A percentile compares a stretch with the other conserved stretches of the same genome.
These are phyloP conservation scores for Penicillium simplicissimum DNA, from an alignment of 495 filamentous ascomycete genomes.

Conservation along the genomic window DNA sequence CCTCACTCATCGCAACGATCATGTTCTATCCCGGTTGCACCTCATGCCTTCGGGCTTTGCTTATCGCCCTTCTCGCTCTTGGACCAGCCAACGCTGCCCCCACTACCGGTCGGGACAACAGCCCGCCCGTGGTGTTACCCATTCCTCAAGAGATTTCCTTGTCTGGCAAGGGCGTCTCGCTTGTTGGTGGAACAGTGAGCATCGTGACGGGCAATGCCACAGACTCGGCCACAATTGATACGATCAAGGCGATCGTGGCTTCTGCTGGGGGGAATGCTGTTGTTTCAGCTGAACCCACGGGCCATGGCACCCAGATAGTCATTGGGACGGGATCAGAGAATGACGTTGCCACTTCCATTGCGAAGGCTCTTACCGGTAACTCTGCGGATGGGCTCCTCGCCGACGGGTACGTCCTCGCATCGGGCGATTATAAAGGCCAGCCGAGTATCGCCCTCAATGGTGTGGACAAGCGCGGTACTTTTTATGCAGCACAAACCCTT, in stretches of 20 bases:
- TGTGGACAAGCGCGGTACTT: slow-evolving; percentile 19
- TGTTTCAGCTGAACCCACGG: slow-evolving; percentile 9
- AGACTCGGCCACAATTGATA: slow-evolving; percentile 16
- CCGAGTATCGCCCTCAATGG: slow-evolving; percentile 22
- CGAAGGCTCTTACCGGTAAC: slow-evolving; percentile 12
- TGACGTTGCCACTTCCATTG: background rate
- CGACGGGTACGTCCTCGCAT: slow-evolving; percentile 19
- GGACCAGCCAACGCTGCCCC: slow-evolving; percentile 11
- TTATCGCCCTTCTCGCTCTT: slow-evolving; percentile 10
- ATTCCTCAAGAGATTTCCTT: slow-evolving; percentile 16
- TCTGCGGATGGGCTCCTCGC: slow-evolving; percentile 15
- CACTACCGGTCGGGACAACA: background rate
- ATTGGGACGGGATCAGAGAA: slow-evolving; percentile 14
- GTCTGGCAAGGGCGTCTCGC: background rate
- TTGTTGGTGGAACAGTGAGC: slow-evolving; percentile 4
- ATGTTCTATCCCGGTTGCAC: slow-evolving; percentile 10
- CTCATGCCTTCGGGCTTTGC: slow-evolving; percentile 10
- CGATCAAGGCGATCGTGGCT: slow-evolving; percentile 10
- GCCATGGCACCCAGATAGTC: slow-evolving; percentile 17
- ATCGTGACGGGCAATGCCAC: slow-evolving; percentile 16
- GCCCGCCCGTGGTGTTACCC: slow-evolving; percentile 7
- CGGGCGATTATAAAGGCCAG: slow-evolving; percentile 9
- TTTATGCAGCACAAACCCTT: slow-evolving; percentile 22
- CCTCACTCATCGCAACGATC: background rate
- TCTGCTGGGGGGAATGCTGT: slow-evolving; percentile 11